These are phyloP conservation scores for Chlorella sp. DNA, from an alignment of 139 green algal species.

Conservation along the genomic window DNA sequence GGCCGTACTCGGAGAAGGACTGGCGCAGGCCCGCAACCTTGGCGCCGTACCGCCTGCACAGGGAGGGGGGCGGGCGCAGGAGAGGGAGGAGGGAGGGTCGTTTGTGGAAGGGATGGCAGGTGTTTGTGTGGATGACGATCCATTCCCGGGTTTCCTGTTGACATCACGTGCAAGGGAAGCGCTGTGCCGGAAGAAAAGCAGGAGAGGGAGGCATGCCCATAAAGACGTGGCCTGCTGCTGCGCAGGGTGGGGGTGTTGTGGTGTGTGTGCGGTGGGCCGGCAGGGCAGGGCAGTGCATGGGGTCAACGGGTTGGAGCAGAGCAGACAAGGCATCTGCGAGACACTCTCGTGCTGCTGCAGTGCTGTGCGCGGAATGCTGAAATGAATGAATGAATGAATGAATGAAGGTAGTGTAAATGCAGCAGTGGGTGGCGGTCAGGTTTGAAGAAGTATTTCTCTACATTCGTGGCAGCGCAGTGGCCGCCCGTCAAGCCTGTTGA, in stretches of 20 bases:
- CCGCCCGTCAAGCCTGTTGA: slow-evolving; percentile 49
- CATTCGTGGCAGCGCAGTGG: not conserved
- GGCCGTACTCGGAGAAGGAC: slow-evolving; percentile 96
- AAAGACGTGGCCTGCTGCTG: too few species aligned
- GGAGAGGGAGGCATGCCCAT: too few species aligned
- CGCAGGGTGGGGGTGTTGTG: too few species aligned
- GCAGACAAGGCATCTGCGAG: not conserved
- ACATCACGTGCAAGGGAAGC: too few species aligned
- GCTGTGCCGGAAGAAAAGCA: too few species aligned
- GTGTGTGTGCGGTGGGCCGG: not conserved
- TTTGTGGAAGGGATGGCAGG: not conserved
- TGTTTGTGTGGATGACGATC: too few species aligned
- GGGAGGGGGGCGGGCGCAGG: not conserved
- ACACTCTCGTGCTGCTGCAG: not conserved
- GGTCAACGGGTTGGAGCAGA: not conserved
- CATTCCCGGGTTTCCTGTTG: too few species aligned
- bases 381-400: too few species aligned
- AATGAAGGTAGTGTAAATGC: too few species aligned
- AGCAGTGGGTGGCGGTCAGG: slow-evolving; percentile 1
- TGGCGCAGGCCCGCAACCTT: slow-evolving; percentile 78
- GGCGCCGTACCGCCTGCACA: slow-evolving; percentile 82
- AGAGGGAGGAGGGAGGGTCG: too few species aligned
- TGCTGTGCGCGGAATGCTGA: not conserved
- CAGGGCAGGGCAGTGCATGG: not conserved
- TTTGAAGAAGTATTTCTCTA: slow-evolving; percentile 40